Conservation (phyloP, 2,329 filamentous ascomycete species). For the Pseudogymnoascus sp. region DNA sequence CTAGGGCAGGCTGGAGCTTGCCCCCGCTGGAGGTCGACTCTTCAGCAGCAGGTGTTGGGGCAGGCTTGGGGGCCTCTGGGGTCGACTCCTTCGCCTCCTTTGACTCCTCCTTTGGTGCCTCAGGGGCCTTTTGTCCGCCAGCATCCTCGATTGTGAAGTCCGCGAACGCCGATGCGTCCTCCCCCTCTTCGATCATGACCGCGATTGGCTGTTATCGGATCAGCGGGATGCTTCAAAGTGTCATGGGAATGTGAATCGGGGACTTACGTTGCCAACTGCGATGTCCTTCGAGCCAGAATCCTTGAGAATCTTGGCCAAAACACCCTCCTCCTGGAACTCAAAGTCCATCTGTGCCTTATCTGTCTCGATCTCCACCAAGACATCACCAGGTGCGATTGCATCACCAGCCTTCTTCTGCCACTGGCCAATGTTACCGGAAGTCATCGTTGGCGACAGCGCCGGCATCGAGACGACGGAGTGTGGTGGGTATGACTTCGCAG, state of each 20-base stretch:
- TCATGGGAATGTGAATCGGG: slow-evolving; percentile 13
- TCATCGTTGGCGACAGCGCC: slow-evolving; percentile 96
- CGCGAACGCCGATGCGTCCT: slow-evolving; percentile 80
- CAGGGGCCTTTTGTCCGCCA: slow-evolving; percentile 65
- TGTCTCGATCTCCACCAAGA: slow-evolving; percentile 96
- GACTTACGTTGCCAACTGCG: slow-evolving; percentile 82
- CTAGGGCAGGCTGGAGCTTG: slow-evolving; percentile 72
- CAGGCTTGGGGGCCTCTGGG: slow-evolving; percentile 48
- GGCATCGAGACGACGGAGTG: slow-evolving; percentile 98
- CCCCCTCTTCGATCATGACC: slow-evolving; percentile 84
- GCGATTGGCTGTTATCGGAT: slow-evolving; percentile 70
- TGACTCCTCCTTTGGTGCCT: slow-evolving; percentile 58
- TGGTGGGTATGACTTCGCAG: slow-evolving; percentile 73
- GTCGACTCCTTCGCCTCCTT: slow-evolving; percentile 52
- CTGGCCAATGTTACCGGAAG: slow-evolving; percentile 84
- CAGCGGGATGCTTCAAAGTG: slow-evolving; percentile 16
- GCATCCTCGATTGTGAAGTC: slow-evolving; percentile 83
- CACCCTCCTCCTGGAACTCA: slow-evolving; percentile 97
- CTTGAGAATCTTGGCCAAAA: slow-evolving; percentile 89
- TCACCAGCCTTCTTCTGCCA: slow-evolving; percentile 99
- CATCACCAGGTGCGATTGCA: slow-evolving; percentile 78
- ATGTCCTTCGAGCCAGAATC: slow-evolving; percentile 91
- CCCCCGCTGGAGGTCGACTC: slow-evolving; percentile 68
- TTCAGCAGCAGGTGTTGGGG: slow-evolving; percentile 45
- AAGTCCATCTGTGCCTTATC: slow-evolving; percentile 99